Base-by-base conservation (phyloP, 805 yeast genomes). In the Babjeviella inositovora region DNA sequence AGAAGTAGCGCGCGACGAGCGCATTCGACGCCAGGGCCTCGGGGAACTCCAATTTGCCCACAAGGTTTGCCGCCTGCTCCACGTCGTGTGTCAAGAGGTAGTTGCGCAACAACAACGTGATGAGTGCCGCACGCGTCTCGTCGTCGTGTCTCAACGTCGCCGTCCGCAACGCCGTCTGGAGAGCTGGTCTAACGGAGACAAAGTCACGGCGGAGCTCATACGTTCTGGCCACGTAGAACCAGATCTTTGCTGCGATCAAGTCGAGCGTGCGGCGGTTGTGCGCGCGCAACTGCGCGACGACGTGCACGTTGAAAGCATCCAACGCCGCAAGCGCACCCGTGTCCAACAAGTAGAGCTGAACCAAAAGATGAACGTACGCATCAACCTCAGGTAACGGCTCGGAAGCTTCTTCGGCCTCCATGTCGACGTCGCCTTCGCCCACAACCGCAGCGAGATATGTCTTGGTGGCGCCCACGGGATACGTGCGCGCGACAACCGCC, bases 71-170 rank as follows among this genome's bases (percentile, higher is more conserved):
- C 1, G 97, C 97, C 44, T 77, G 84, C 31, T 71, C 68, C 23
- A 85, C 70, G 37, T 84, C 93, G 45, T 87, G 85, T 10, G 71
- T 53, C 23, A 70, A 50, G 33, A 85, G 53, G 41, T 77, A 85
- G 43, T 71, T 71, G 50, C 97, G 74, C 42, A 90, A 57, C 32
- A 87, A 61, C 33, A 84, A 57, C n/a, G 93, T 82, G 26, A 82
- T 75, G 25, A 85, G 57, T 33, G 81, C 70, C 5, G 94, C 95
- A 28, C 77, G 77, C 1, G 95, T 82, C 50, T 90, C 98, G 27
- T 65, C 63, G 45, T 90, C 96, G 41, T 87, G 95, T 38, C 94
- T 74, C 34, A 90, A 62, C 11, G 93, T 71, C 3, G 96, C 84
- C 4, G 90, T 75, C 50, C 95, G 71, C 38, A 90, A 59, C 7